Evolutionary conservation across 371 early-diverging fungal species (phyloP), one percentile per base, ranked within the genome.

Genomic region (Coemansia sp.): DNA sequence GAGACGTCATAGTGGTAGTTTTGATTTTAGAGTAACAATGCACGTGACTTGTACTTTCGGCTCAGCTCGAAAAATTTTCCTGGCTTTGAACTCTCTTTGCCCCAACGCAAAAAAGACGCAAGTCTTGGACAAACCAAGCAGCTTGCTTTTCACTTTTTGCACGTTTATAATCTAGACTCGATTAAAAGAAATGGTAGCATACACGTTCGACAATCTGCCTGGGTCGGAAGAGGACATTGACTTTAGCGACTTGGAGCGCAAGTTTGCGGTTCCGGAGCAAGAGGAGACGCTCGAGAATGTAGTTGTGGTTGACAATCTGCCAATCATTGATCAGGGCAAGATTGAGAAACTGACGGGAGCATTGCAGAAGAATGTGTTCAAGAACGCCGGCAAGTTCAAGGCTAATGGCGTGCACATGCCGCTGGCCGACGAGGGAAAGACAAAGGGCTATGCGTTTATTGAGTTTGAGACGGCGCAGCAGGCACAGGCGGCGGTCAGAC

Each of bases 381-480:
- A 88, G 76, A 81, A 80, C 71, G 87, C 87, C 58, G 91, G 93
- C 71, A 82, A 83, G 67, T 87, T 97, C 81, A 88, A 90, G 72
- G 88, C 89, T 31, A 82, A 87, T 67, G 94, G 92, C 53, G 83
- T 95, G 52, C 82, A 85, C 80, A 94, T 97, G 94, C 99, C 99
- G 54, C 88, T 84, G 85, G 89, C 87, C 52, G 89, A 88, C 59
- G 81, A 80, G 39, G 92, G 89, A 64, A 88, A 88, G 76, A 88
- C 90, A 77, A 95, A 94, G 80, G 97, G 97, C 26, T 95, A 87
- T 83, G 82, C 94, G 73, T 98, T 97, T 71, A 84, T 98, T 64
- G 96, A 97, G 74, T 96, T 94, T 71, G 92, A 89, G 79, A 90
- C 90, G 37, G 82, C 90, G 11, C 92, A 92, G 79, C 86, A 90